Evolutionary conservation across 805 yeast species (phyloP).

Genomic region (Blastobotrys terrestris): DNA sequence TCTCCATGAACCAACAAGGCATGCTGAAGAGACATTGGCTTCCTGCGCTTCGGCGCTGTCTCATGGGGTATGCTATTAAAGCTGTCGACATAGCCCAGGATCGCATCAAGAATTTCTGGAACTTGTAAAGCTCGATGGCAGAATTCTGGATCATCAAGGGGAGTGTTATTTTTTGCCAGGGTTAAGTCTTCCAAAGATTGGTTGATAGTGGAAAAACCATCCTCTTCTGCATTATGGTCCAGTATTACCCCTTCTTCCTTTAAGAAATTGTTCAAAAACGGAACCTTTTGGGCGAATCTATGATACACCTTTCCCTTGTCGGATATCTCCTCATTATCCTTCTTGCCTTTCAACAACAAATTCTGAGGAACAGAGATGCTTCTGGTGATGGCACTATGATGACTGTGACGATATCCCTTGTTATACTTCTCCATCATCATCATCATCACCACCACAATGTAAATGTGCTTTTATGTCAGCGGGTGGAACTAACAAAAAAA

Average conservation of each 20-base stretch:
- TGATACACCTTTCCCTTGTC: not conserved
- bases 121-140: conserved; percentile 50
- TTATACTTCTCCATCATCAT: not conserved
- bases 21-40: conserved; percentile 62
- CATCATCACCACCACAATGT: not conserved
- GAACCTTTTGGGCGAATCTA: not conserved
- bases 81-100: conserved; percentile 55
- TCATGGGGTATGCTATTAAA: conserved; percentile 57
- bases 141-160: not conserved
- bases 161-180: not conserved
- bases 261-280: not conserved
- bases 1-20: conserved; percentile 62
- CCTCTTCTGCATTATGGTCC: not conserved
- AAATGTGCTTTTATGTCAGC: not conserved
- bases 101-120: conserved; percentile 67
- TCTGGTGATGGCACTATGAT: not conserved
- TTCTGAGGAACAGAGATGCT: conserved; percentile 3
- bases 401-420: not conserved
- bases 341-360: not conserved
- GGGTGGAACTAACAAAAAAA: not conserved
- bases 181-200: not conserved
- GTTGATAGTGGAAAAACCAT: not conserved
- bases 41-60: conserved; percentile 51
- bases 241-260: not conserved
- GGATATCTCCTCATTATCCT: not conserved